These are phyloP conservation scores for Candida sanyiensis DNA, from an alignment of 805 yeast genomes.

Conservation along the genomic window DNA sequence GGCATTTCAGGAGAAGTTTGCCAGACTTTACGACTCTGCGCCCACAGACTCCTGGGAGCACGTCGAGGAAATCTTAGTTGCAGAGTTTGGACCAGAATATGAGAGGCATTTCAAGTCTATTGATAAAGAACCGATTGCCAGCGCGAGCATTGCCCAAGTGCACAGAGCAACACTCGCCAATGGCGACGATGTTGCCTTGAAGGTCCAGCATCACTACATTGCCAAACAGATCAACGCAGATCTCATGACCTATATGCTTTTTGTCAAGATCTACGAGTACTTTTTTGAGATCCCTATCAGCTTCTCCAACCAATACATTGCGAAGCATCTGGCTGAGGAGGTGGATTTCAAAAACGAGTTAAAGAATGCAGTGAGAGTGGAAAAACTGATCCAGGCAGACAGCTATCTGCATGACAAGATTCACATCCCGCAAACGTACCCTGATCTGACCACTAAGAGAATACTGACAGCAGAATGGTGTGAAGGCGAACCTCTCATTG, in stretches of 20 bases:
- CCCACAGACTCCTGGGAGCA: constrained; percentile 50
- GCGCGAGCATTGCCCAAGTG: constrained; percentile 73
- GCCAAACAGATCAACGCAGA: constrained; percentile 56
- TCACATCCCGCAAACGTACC: constrained; percentile 51
- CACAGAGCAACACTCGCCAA: constrained; percentile 44
- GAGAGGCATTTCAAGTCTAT: constrained; percentile 36
- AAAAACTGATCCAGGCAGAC: constrained; percentile 37
- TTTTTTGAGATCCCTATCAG: constrained; percentile 61
- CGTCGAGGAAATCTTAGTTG: constrained; percentile 35
- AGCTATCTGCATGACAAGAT: constrained; percentile 35
- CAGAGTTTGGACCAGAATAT: constrained; percentile 40
- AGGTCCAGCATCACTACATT: constrained; percentile 62
- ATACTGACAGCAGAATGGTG: constrained; percentile 72
- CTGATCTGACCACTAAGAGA: constrained; percentile 39
- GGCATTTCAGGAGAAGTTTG: constrained; percentile 54
- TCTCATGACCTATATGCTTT: constrained; percentile 47
- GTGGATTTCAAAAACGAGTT: constrained; percentile 56
- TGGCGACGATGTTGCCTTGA: constrained; percentile 56
- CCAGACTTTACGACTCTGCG: constrained; percentile 59
- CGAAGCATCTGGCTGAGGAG: constrained; percentile 53
- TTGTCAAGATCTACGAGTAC: constrained; percentile 48
- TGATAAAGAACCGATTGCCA: constrained; percentile 58
- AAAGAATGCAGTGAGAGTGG: constrained; percentile 42
- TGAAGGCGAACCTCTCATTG: constrained; percentile 57
- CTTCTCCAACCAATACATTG: constrained; percentile 50